A percentile compares a stretch with the other conserved stretches of the same genome.
Evolutionary conservation across 2,329 filamentous ascomycete species (phyloP).

Genomic region (Boeremia lycopersici): DNA sequence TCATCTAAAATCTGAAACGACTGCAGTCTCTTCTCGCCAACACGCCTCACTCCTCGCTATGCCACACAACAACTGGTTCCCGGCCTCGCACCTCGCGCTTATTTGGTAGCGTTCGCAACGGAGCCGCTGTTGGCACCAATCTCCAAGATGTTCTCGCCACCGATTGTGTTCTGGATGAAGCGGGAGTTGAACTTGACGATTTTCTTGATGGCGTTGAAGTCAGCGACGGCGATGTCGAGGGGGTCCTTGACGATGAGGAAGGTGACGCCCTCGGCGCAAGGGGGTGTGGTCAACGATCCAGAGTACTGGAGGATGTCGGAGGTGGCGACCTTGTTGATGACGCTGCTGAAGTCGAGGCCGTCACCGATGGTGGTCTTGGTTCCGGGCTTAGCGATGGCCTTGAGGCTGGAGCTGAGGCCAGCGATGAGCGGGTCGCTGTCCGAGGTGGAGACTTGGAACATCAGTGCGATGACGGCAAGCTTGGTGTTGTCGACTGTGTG

Average conservation of each 20-base stretch:
- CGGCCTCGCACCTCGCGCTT: neutral
- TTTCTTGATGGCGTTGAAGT: constrained; percentile 59
- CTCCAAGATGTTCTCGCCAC: constrained; percentile 52
- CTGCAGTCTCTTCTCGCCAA: no score
- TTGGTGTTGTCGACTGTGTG: constrained; percentile 38
- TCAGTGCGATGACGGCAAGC: constrained; percentile 50
- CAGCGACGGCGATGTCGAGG: constrained; percentile 55
- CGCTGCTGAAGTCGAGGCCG: constrained; percentile 53
- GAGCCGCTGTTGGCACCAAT: constrained; percentile 24
- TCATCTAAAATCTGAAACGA: no score
- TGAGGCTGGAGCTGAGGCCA: constrained; percentile 41
- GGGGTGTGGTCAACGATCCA: constrained; percentile 67
- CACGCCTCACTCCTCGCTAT: neutral
- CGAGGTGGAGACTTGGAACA: constrained; percentile 50
- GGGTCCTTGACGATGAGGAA: constrained; percentile 60
- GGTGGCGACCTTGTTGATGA: constrained; percentile 48
- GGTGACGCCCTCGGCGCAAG: constrained; percentile 62
- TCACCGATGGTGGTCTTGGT: constrained; percentile 35
- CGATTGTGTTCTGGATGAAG: constrained; percentile 59
- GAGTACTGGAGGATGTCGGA: constrained; percentile 58
- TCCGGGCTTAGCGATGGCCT: constrained; percentile 51
- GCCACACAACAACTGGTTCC: neutral
- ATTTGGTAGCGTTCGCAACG: neutral
- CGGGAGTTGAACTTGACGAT: constrained; percentile 63
- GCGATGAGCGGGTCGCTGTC: constrained; percentile 39